Percentiles rank a stretch among this genome's conserved stretches.
Evolutionary conservation across 495 filamentous ascomycete genomes (phyloP).

Genomic region (Hyaloscypha finlandica): DNA sequence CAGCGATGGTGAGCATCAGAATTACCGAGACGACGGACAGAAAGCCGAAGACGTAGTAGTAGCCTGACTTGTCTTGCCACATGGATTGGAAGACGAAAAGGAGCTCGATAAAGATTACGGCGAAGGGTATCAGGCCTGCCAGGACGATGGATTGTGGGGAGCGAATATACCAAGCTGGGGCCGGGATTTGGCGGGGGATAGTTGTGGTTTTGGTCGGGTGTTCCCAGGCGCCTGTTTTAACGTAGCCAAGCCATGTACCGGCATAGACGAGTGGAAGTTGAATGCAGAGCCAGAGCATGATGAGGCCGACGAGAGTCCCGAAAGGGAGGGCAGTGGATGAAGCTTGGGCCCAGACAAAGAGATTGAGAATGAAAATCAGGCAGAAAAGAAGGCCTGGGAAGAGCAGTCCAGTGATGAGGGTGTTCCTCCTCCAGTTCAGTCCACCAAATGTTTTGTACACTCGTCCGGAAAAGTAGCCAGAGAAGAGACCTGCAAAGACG

Average conservation of each 20-base stretch:
- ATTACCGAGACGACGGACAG: slow-evolving; percentile 75
- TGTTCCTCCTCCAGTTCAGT: slow-evolving; percentile 76
- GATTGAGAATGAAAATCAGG: slow-evolving; percentile 80
- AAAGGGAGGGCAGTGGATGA: slow-evolving; percentile 92
- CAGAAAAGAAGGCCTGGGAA: slow-evolving; percentile 83
- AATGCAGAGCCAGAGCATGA: slow-evolving; percentile 84
- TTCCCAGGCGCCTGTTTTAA: slow-evolving; percentile 69
- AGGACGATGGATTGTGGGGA: slow-evolving; percentile 63
- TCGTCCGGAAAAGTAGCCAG: slow-evolving; percentile 87
- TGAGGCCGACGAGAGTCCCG: slow-evolving; percentile 73
- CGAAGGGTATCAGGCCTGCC: slow-evolving; percentile 85
- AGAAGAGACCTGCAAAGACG: slow-evolving; percentile 85
- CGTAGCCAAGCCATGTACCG: slow-evolving; percentile 80
- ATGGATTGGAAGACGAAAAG: slow-evolving; percentile 90
- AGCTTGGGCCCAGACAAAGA: slow-evolving; percentile 93
- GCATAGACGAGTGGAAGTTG: slow-evolving; percentile 88
- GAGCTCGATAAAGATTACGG: slow-evolving; percentile 91
- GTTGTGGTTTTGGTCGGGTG: slow-evolving; percentile 83
- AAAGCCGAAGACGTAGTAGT: slow-evolving; percentile 96
- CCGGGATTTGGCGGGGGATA: slow-evolving; percentile 74
- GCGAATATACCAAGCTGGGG: slow-evolving; percentile 78
- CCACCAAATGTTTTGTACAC: slow-evolving; percentile 90
- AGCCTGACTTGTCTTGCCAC: slow-evolving; percentile 92
- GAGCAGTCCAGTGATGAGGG: slow-evolving; percentile 78
- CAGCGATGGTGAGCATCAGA: slow-evolving; percentile 75